Evolutionary conservation across 768 basidiomycete species (phyloP).

Genomic region (Mycena kentingensis): DNA sequence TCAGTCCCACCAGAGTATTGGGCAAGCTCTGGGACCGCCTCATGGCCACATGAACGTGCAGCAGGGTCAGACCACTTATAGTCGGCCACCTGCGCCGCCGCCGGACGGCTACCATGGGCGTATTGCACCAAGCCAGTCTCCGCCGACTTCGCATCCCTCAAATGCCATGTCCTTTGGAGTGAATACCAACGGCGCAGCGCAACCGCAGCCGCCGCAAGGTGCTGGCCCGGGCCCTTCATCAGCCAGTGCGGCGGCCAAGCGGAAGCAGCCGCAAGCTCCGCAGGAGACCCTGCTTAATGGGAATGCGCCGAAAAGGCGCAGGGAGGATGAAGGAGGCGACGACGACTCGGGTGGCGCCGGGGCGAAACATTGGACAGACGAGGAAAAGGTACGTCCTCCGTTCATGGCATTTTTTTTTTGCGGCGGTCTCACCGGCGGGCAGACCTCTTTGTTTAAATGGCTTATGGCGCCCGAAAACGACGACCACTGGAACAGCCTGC

Average conservation of each 20-base stretch:
- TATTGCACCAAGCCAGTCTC: conserved; percentile 26
- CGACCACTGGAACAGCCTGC: conserved; percentile 76
- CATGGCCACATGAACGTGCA: conserved; percentile 32
- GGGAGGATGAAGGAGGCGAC: conserved; percentile 46
- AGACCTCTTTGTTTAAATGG: conserved; percentile 74
- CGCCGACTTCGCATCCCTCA: conserved; percentile 36
- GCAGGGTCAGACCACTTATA: conserved; percentile 29
- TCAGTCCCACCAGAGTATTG: conserved; percentile 59
- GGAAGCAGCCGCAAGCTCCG: conserved; percentile 52
- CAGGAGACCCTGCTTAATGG: conserved; percentile 38
- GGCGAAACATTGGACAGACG: conserved; percentile 84
- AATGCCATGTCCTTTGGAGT: too few relatives aligned
- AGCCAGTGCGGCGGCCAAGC: conserved; percentile 26
- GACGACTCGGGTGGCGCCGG: conserved; percentile 55
- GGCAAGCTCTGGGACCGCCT: conserved; percentile 61
- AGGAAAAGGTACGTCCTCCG: too few relatives aligned
- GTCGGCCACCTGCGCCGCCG: conserved; percentile 35
- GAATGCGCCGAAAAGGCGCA: conserved; percentile 48
- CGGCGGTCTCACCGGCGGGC: too few relatives aligned
- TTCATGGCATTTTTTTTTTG: too few relatives aligned
- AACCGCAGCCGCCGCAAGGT: too few relatives aligned
- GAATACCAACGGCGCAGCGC: too few relatives aligned
- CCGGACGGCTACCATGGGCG: conserved; percentile 37
- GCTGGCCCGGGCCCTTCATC: conserved; percentile 17
- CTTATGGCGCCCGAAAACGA: conserved; percentile 72